Conservation (phyloP, 2,329 filamentous ascomycete species). For the Grosmannia penicillata region DNA sequence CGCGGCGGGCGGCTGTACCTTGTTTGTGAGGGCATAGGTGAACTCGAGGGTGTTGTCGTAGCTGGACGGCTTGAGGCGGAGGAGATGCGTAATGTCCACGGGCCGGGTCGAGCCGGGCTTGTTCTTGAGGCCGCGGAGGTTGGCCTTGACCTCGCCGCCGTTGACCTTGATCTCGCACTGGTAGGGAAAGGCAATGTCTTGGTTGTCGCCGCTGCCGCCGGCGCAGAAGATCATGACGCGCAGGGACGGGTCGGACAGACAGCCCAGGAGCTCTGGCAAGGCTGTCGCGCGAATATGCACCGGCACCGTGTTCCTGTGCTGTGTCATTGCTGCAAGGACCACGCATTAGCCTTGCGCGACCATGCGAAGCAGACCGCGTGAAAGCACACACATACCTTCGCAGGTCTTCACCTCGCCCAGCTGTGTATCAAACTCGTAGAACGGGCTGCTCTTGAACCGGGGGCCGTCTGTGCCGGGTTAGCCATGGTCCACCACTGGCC, state of each 20-base stretch:
- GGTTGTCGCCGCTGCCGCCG: conserved; percentile 42
- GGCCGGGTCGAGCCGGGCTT: conserved; percentile 90
- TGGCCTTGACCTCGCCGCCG: conserved; percentile 75
- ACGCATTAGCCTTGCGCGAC: conserved; percentile 10
- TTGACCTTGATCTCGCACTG: conserved; percentile 91
- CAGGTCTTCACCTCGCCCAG: conserved; percentile 53
- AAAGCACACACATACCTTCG: conserved; percentile 43
- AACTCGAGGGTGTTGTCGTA: conserved; percentile 70
- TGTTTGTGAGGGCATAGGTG: conserved; percentile 82
- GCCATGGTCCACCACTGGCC: neutral
- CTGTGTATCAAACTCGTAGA: conserved; percentile 56
- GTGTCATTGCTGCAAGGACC: conserved; percentile 35
- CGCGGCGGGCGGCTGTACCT: conserved; percentile 32
- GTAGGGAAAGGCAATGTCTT: conserved; percentile 79
- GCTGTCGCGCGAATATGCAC: conserved; percentile 34
- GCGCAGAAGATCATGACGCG: conserved; percentile 78
- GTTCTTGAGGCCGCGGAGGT: conserved; percentile 87
- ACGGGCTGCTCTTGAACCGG: conserved; percentile 60
- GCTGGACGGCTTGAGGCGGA: conserved; percentile 50
- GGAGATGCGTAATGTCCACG: conserved; percentile 69
- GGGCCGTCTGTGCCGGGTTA: conserved; percentile 9
- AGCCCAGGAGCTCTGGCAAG: conserved; percentile 34
- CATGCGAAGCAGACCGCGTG: too few species aligned
- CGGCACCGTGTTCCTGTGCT: conserved; percentile 32
- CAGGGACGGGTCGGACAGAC: conserved; percentile 45